Evolutionary conservation across 371 early-diverging fungal genomes (phyloP), one percentile per base, ranked within the genome.

Genomic region (Mucor mucedo): DNA sequence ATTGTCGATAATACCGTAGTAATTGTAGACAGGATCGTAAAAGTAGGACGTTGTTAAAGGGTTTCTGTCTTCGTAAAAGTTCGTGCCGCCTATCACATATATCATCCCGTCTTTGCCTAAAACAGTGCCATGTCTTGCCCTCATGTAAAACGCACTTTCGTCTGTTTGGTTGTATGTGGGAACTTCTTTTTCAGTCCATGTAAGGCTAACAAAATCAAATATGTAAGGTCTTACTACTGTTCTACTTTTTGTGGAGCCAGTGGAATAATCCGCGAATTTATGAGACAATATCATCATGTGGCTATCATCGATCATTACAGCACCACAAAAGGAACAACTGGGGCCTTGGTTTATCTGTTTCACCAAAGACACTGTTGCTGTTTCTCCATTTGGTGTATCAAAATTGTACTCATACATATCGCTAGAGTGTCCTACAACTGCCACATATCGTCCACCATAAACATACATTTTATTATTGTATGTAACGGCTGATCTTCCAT

Each of bases 361-460:
- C 1, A 44, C 57, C 3, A 45, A 5, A 41, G 28, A 4, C 32
- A 56, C 1, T 14, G 28, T 33, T 33, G 16, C 45, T 21, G 21
- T 21, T 1, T 2, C 5, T 3, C 14, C 33, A 3, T 21, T 42
- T 27, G 10, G 11, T 7, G 30, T 21, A 30, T 44, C 42, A 29
- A 56, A 44, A n/a, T 13, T 8, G 32, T 56, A 56, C 13, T 28
- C 13, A 40, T 56, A 56, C 57, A 56, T 56, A 2, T 45, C 33
- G 21, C 27, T 52, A 21, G 21, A 21, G 21, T 21, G 21, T 1
- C 21, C 21, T 21, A 21, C 21, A 21, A 21, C 21, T 21, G 21
- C 21, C 21, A 21, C 21, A 21, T 21, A 21, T 21, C 21, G 21
- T 21, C 21, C 21, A 21, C 21, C 21, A 21, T 21, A 21, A 21